Percentiles rank a stretch among this genome's conserved stretches.
Conservation (phyloP, 2,329 filamentous ascomycete genomes). For the Volutella citrinella region DNA sequence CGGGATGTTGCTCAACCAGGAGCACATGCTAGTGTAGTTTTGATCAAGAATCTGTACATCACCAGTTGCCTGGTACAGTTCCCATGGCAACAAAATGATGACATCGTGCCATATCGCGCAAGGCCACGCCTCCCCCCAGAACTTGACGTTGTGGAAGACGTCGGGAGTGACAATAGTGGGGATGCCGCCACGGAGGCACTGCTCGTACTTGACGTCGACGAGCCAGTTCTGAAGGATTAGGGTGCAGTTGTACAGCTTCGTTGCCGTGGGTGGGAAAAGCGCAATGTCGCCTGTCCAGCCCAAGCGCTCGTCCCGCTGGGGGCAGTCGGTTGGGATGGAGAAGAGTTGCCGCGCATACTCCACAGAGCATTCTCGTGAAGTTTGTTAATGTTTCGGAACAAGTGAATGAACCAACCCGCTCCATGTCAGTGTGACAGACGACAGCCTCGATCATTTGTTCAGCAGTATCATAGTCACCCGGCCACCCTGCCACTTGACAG, state of each 20-base stretch:
- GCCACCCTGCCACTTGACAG: constrained; percentile 45
- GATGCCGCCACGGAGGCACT: constrained; percentile 13
- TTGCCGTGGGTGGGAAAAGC: constrained; percentile 48
- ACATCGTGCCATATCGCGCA: constrained; percentile 44
- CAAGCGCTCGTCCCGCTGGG: constrained; percentile 52
- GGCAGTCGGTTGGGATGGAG: constrained; percentile 55
- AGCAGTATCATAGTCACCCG: constrained; percentile 19
- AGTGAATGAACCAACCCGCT: constrained; percentile 46
- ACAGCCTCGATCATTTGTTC: constrained; percentile 24
- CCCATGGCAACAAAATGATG: constrained; percentile 38
- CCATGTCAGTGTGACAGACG: constrained; percentile 52
- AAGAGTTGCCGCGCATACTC: constrained; percentile 58
- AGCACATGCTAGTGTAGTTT: constrained; percentile 38
- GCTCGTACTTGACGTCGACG: constrained; percentile 17
- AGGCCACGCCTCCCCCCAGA: constrained; percentile 21
- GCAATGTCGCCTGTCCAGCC: constrained; percentile 53
- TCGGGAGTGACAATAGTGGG: constrained; percentile 22
- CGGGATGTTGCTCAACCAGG: constrained; percentile 34
- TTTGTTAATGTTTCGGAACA: constrained; percentile 54
- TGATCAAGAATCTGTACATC: constrained; percentile 35
- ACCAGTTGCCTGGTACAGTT: constrained; percentile 35
- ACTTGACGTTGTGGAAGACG: constrained; percentile 6
- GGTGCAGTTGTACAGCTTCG: constrained; percentile 50
- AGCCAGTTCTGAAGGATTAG: constrained; percentile 41
- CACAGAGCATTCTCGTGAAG: constrained; percentile 54